Evolutionary conservation across 441 rosid genomes (phyloP), one percentile per base, ranked within the genome.

Genomic region (Dalechampia spathulata): DNA sequence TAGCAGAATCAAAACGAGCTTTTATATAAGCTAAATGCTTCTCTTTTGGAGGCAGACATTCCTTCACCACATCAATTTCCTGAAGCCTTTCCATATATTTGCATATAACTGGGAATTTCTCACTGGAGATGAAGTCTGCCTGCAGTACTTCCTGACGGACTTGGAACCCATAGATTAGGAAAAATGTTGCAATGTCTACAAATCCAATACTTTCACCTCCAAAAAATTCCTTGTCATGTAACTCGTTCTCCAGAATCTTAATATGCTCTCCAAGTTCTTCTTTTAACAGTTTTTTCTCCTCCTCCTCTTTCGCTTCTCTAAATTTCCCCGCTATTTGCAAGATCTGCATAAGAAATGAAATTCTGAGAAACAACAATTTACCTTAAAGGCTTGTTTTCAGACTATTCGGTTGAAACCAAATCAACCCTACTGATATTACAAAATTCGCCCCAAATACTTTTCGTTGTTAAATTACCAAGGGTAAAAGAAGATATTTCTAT

Each of bases 161-260:
- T n/a, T 34, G 25, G 13, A 26, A 62, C 38, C 20, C 38, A 34
- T 55, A 14, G 2, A 25, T 32, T 39, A 55, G 13, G 20, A n/a
- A 34, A 22, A 63, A 47, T 19, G 40, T 39, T 12, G 23, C 56
- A 39, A 55, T 65, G 20, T 79, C 81, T 30, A 79, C 50, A 13
- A 57, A 71, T 8, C 88, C 81, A n/a, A 79, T 63, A 3, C 46
- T 63, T n/a, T 43, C 56, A n/a, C 81, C 79, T 32, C 75, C 73
- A 17, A 79, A 64, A 41, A 62, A 77, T 9, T 73, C 63, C 55
- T 77, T 79, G n/a, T 70, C 79, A 0, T 63, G 55, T 0, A 79
- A 66, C 61, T 77, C 78, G 27, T 62, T 63, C 75, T 79, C 83
- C 19, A 75, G 41, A 16, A 62, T 0, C n/a, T 39, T 63, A 20